Base-by-base conservation (phyloP, 495 filamentous ascomycete species). In the Penicillium psychrofluorescens region DNA sequence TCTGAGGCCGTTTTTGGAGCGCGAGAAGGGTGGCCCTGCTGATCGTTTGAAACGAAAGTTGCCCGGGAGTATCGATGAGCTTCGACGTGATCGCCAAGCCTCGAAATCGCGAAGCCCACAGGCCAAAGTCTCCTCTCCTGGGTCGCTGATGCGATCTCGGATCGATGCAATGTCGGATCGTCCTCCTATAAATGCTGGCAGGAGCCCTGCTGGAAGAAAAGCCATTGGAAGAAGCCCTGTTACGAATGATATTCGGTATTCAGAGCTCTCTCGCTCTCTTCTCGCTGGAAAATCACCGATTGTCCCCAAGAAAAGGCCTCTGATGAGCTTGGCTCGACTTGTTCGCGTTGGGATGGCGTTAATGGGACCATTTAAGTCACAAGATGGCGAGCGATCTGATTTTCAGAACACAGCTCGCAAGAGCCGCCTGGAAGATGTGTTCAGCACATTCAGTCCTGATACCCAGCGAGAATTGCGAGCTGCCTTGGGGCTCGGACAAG, bases 341-440 rank as follows among this genome's bases (percentile, higher is more conserved):
- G 62, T 76, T 29, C 65, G 70, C 27, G 66, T 67, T 28, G 74
- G 73, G 6, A 63, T 71, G 30, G 71, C 67, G 11, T 62, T 79
- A 10, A 66, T 72, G 46, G 65, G 64, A 32, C 60, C 70, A 6
- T 54, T 78, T n/a, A 51, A 39, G n/a, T 59, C 56, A 11, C 28
- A 33, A 48, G 46, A 27, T 36, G 49, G 61, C 6, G 46, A 44
- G 16, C 41, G 28, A 15, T 44, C 43, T n/a, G 44, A 36, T 4
- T 38, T 37, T 7, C 39, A 35, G 9, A 48, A 52, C 35, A 27
- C 28, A 6, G 27, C 11, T 12, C 49, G 41, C 6, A 61, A 62
- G 37, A 58, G 62, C 44, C 63, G 58, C 1, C 36, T 68, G 14
- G 61, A 78, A 36, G 40, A 58, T 36, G 44, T 75, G 8, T 77